phyloP scores from a whole-genome alignment of 2,329 filamentous ascomycete species.

The Diaporthe australafricana region DNA sequence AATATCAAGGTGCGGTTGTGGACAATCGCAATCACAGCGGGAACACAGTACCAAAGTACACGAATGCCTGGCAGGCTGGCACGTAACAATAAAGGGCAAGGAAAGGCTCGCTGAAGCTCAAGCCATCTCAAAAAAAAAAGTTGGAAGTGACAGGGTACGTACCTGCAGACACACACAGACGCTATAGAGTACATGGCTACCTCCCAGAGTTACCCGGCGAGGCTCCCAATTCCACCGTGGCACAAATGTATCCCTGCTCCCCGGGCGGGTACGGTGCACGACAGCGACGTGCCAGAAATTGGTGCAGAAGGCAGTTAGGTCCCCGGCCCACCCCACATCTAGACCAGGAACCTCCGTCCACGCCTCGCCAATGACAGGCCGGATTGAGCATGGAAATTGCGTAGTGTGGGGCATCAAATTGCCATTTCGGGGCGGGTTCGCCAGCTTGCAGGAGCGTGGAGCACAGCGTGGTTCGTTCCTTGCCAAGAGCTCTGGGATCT shows the following conservation, averaged over 20 bases:
- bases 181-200: background rate
- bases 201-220: background rate
- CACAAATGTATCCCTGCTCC: background rate
- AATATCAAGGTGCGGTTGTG: background rate
- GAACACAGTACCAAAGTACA: background rate
- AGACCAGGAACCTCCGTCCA: conserved; percentile 20
- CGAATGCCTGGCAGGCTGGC: background rate
- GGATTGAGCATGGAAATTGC: conserved; percentile 4
- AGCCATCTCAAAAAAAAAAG: background rate
- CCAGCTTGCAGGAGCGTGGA: conserved; percentile 22
- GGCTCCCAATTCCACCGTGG: background rate
- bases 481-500: conserved; percentile 24
- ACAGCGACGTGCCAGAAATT: background rate
- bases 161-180: background rate
- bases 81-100: background rate
- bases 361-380: conserved; percentile 8
- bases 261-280: background rate
- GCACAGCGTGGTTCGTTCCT: conserved; percentile 17
- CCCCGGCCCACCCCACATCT: conserved; percentile 10
- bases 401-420: conserved; percentile 24
- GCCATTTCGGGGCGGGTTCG: conserved; percentile 24
- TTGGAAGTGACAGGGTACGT: background rate
- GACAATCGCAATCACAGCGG: conserved; percentile 9
- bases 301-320: conserved; percentile 15
- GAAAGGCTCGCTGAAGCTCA: conserved; percentile 4